Percentiles rank a stretch among this genome's conserved stretches.
Conservation (phyloP, 768 basidiomycete species). For the Lactarius psammicola region DNA sequence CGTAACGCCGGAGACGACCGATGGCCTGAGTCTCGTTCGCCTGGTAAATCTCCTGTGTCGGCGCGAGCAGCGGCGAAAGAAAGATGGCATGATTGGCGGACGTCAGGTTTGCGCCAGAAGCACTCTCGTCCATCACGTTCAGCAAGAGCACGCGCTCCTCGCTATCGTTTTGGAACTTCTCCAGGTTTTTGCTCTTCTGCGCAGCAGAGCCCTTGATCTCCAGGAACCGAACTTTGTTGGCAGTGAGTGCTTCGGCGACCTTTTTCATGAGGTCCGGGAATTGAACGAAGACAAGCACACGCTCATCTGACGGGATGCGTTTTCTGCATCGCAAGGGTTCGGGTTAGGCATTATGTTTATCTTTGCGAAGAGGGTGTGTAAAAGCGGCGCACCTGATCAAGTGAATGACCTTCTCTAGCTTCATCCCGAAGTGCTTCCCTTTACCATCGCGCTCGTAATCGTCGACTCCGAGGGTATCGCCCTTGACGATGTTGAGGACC, state of each 20-base stretch:
- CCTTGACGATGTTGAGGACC: conserved; percentile 78
- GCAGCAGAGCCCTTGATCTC: conserved; percentile 79
- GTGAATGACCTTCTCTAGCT: conserved; percentile 72
- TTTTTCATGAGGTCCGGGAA: conserved; percentile 93
- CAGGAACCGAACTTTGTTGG: conserved; percentile 69
- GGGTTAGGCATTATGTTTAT: not conserved
- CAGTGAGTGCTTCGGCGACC: conserved; percentile 75
- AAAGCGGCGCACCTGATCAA: conserved; percentile 63
- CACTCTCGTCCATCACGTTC: conserved; percentile 93
- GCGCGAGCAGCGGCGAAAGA: conserved; percentile 84
- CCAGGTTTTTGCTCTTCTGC: conserved; percentile 76
- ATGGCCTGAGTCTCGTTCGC: conserved; percentile 83
- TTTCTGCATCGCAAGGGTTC: conserved; percentile 43
- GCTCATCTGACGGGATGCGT: conserved; percentile 68
- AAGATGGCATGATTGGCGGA: conserved; percentile 94
- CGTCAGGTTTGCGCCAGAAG: conserved; percentile 91
- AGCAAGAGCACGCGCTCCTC: conserved; percentile 79
- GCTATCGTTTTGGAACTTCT: conserved; percentile 80
- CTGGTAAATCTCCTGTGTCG: conserved; percentile 78
- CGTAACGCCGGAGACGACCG: conserved; percentile 79
- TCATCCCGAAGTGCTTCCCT: conserved; percentile 79
- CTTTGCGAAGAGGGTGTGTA: not conserved
- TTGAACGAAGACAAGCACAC: conserved; percentile 92
- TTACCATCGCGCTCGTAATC: conserved; percentile 69
- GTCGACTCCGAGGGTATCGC: conserved; percentile 75